Base-by-base conservation (phyloP, 1,284 basidiomycete species). In the Inonotus obliquus region DNA sequence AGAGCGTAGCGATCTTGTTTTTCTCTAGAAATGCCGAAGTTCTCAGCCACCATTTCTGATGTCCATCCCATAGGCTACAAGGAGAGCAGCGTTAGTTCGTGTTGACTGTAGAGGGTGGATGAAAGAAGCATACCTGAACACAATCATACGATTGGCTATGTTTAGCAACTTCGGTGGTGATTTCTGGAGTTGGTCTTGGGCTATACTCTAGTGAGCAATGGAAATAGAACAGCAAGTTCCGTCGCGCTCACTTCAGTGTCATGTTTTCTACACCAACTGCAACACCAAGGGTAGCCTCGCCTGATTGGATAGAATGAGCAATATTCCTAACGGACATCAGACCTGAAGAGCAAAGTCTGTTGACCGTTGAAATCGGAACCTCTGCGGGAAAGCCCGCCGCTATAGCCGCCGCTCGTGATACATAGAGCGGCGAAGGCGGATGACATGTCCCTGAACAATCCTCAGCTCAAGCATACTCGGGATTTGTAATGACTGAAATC, bases 211-310 rank as follows among this genome's bases (percentile, higher is more conserved):
- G 51, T 53, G 19, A 57, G 52, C 13, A 59, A 39, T 48, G 51
- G 37, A 32, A 52, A n/a, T 62, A 55, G 35, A 54, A 61, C 14
- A 29, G 53, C 27, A 61, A 27, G 59, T 35, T 5, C 9, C 37
- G 21, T 52, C 64, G 47, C 23, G 75, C 82, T 67, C 63, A 91
- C 90, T 91, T 88, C 63, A 84, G 73, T 44, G 87, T 86, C 93
- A 95, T 95, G 73, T 87, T 92, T 71, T 95, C 92, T 19, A 85
- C 86, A 19, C 91, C 93, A 39, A 88, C 80, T 0, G 92, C 93
- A 44, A 96, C 72, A 17, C 93, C 93, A 47, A 95, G 77, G 61
- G 82, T 86, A 57, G 78, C 84, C 70, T 86, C 87, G 57, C 81
- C 85, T 17, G 83, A 73, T 66, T 85, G 81, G 63, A 95, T 91